Evolutionary conservation across 257 asterid species (phyloP), one percentile per base, ranked within the genome.

Genomic region (Verbena officinalis): DNA sequence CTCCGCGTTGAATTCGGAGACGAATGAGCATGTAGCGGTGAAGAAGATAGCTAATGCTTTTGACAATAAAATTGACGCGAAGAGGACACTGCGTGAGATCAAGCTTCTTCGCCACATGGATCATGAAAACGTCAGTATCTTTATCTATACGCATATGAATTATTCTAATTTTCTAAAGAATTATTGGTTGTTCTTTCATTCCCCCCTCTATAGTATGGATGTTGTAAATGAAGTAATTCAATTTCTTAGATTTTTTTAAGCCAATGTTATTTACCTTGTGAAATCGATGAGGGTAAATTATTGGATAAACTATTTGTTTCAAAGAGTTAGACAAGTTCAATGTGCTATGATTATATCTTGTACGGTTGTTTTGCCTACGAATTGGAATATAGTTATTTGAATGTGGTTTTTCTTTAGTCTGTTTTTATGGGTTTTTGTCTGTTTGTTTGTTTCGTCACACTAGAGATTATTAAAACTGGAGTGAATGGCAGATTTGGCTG

Each of bases 71-170:
- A 87, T 93, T 33, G 99, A 90, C 65, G 99, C 96, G 7, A 93
- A 93, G 89, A 87, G 99, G 82, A 93, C 99, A 60, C 82, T 93
- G 80, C 96, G 99, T 49, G 97, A 93, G 87, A 93, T 93, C 86
- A 93, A 93, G 85, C 96, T 93, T 66, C 96, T 93, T 50, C 89
- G 99, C 5, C 99, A 93, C 72, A 90, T 93, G 99, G 99, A 93
- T 86, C 99, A 93, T 77, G 99, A 93, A 73, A 93, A 93, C 68
- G 99, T 93, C 48, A 75, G 99, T 86, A 30, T 27, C 31, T 45
- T 36, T 69, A 15, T 58, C 24, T 30, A 6, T 62, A 9, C 56
- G 19, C 7, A 27, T 67, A 8, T 68, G 12, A n/a, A 16, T 50
- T 3, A 49, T 38, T 4, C 12, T 14, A 13, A 19, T 40, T 67